phyloP scores from a whole-genome alignment of 225 moss, liverwort and hornwort species.

The Marchantia polymorpha region DNA sequence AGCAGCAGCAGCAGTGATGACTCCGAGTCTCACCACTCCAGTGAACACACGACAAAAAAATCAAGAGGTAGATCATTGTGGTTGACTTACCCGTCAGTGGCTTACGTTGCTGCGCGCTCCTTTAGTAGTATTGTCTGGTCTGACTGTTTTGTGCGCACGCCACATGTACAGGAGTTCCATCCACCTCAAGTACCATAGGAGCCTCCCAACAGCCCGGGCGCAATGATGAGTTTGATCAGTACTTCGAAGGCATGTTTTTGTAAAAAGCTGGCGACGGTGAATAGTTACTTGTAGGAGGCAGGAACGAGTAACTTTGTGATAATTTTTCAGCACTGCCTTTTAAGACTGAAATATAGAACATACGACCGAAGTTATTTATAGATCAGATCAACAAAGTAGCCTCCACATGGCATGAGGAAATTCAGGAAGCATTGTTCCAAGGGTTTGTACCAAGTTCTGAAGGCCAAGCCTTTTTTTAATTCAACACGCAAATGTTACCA shows the following conservation, averaged over 20 bases:
- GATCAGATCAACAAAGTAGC: not conserved
- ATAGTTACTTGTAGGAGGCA: not conserved
- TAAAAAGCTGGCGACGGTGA: slow-evolving; percentile 14
- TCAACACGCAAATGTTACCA: not conserved
- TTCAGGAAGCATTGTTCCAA: not conserved
- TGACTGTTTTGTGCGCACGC: slow-evolving; percentile 1
- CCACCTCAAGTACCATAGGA: not conserved
- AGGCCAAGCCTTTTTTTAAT: not conserved
- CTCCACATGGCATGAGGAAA: not conserved
- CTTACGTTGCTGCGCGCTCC: not conserved
- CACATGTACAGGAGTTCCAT: slow-evolving; percentile 5
- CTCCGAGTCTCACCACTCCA: slow-evolving; percentile 19
- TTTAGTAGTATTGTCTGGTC: slow-evolving; percentile 28
- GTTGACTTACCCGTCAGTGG: not conserved
- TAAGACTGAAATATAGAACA: not conserved
- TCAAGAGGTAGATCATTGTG: slow-evolving; percentile 5
- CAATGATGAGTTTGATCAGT: slow-evolving; percentile 76
- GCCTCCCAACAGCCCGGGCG: slow-evolving; percentile 31
- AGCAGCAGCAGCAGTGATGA: slow-evolving; percentile 14
- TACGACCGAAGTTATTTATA: not conserved
- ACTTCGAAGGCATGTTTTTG: slow-evolving; percentile 88
- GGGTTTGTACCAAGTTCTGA: not conserved
- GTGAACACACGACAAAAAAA: slow-evolving; percentile 15
- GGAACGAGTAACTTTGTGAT: not conserved
- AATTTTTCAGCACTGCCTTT: not conserved